Base-by-base conservation (phyloP, 2,329 filamentous ascomycete species). In the Fusarium concolor region DNA sequence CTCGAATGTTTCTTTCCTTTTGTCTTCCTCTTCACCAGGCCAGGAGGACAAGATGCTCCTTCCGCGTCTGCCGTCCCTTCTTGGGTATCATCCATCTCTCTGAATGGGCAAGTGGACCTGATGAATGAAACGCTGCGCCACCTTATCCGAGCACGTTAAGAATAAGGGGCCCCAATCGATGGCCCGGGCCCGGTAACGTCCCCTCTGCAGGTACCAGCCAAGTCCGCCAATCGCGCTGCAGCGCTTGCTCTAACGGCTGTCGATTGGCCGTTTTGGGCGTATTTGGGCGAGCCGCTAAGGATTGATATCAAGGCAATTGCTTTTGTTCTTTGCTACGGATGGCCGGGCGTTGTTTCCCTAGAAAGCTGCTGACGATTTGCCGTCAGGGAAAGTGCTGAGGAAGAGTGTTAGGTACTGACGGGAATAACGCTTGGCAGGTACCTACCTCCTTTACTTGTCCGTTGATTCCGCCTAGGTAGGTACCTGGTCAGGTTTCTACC, bases 81-180 rank as follows among this genome's bases (percentile, higher is more conserved):
- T 61, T 64, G 51, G 59, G 67, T 70, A 42, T 56, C 58, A 70
- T 62, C 35, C 33, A 62, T 39, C 39, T 70, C 67, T 59, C 28
- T 28, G 58, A 60, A 69, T 49, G 58, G 67, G 24, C 54, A 66
- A 71, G 64, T 56, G 59, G 42, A 59, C 60, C 58, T 50, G 59
- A 38, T 55, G 50, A 59, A 71, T 74, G 71, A 74, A 74, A 74
- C 71, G 64, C 68, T 70, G 41, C 67, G 71, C 66, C 71, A 73
- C 71, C 71, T 71, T 73, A 72, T 58, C 56, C 67, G 52, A 61
- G 51, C 33, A 49, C 49, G 46, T 61, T 71, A 68, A 65, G 60
- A 44, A 56, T 62, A 38, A 63, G 54, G 49, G 49, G 51, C 61
- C 33, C 33, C 7, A 17, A 41, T 64, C 61, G 41, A 64, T 63